Evolutionary conservation across 2,329 filamentous ascomycete species (phyloP).

Genomic region (Sporothrix luriei): DNA sequence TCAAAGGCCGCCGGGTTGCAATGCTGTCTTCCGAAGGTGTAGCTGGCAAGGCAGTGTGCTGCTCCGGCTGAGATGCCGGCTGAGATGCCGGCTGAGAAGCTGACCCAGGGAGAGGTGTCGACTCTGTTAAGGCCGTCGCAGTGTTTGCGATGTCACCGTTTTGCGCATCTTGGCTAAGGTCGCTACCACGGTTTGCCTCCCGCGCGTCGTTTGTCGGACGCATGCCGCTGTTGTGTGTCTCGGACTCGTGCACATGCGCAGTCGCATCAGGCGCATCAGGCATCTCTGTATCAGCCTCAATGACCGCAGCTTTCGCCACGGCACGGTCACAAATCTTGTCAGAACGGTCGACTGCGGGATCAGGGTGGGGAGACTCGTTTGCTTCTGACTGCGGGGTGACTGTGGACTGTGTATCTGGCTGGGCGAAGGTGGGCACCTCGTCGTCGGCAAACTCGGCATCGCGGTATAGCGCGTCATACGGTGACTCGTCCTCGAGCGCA

Average conservation of each 20-base stretch:
- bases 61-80: neutral
- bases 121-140: no score
- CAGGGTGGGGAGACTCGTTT: neutral
- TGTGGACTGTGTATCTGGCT: neutral
- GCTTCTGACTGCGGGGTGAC: neutral
- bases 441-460: slow-evolving; percentile 19
- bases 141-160: neutral
- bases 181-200: neutral
- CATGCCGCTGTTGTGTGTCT: neutral
- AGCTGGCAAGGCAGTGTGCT: neutral
- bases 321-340: neutral
- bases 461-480: slow-evolving; percentile 20
- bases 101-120: neutral
- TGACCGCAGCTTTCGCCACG: neutral
- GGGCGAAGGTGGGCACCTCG: neutral
- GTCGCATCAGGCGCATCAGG: neutral
- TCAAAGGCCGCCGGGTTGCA: slow-evolving; percentile 29
- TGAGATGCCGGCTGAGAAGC: neutral
- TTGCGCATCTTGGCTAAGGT: neutral
- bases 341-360: neutral
- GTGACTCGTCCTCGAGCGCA: slow-evolving; percentile 6
- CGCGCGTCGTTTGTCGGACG: neutral
- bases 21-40: slow-evolving; percentile 19
- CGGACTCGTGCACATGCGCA: neutral
- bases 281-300: neutral